These are phyloP conservation scores for Xylaria sp. DNA, from an alignment of 2,329 filamentous ascomycete species.

Conservation along the genomic window DNA sequence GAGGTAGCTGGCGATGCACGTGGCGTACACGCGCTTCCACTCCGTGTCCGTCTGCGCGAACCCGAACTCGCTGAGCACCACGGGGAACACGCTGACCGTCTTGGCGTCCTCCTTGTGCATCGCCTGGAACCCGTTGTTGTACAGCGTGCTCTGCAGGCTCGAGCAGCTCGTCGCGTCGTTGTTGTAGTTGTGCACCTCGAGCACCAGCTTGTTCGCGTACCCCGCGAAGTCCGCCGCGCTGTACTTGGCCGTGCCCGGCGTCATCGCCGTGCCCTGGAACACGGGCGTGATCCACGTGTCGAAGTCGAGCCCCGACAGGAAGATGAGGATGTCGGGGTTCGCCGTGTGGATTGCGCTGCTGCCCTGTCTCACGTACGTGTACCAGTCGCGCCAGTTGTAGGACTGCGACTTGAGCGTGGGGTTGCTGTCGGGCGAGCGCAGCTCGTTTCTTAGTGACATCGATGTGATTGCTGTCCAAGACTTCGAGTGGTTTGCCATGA, in stretches of 20 bases:
- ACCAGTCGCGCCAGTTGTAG: slow-evolving; percentile 69
- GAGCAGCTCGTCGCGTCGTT: slow-evolving; percentile 61
- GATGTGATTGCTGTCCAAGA: slow-evolving; percentile 60
- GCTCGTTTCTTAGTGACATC: slow-evolving; percentile 66
- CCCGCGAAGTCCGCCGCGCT: slow-evolving; percentile 58
- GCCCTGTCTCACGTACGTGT: slow-evolving; percentile 61
- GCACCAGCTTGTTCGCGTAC: slow-evolving; percentile 65
- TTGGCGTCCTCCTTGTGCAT: slow-evolving; percentile 51
- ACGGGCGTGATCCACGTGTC: slow-evolving; percentile 66
- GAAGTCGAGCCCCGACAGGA: slow-evolving; percentile 68
- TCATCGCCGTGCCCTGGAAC: slow-evolving; percentile 59
- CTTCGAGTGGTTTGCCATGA: slow-evolving; percentile 68
- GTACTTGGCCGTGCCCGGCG: slow-evolving; percentile 59
- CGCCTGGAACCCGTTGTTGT: slow-evolving; percentile 64
- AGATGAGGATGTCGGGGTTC: slow-evolving; percentile 65
- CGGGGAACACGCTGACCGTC: slow-evolving; percentile 58
- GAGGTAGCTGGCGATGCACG: slow-evolving; percentile 63
- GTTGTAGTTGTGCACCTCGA: slow-evolving; percentile 72
- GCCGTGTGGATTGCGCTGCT: slow-evolving; percentile 61
- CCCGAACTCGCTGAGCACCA: slow-evolving; percentile 66
- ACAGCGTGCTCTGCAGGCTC: slow-evolving; percentile 58
- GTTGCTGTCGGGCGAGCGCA: slow-evolving; percentile 57
- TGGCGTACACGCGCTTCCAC: slow-evolving; percentile 62
- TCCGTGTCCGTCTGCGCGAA: slow-evolving; percentile 61
- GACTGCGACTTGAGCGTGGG: slow-evolving; percentile 48